Evolutionary conservation across 1,139 yeast genomes (phyloP), one percentile per base, ranked within the genome.

Genomic region (Hanseniaspora sp.): DNA sequence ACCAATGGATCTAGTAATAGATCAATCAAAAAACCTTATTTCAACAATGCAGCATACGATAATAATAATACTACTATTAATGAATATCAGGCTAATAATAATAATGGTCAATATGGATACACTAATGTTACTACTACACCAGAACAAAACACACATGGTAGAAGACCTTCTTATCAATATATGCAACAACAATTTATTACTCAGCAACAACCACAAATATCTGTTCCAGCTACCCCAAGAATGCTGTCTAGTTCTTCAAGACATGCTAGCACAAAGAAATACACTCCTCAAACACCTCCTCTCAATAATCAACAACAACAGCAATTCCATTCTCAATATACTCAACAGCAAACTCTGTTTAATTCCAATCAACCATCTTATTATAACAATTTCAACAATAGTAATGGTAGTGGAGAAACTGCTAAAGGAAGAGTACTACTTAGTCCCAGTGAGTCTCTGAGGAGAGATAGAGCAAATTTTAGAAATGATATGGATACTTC

Each of bases 161-260:
- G 37, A 29, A 41, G 53, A 42, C 35, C 59, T 28, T 35, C 47
- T 3, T 37, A 43, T 9, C 46, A 43, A 13, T 40, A 40, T 13
- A 13, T n/a, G n/a, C n/a, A n/a, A n/a, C n/a, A n/a, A n/a, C n/a
- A n/a, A n/a, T n/a, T n/a, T n/a, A n/a, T 37, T 3, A 31, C 45
- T 6, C 30, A 31, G 11, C 46, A 38, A 30, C 40, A 38, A 11
- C 53, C 49, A 3, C 47, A 54, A 31, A 44, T 37, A 12, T 48
- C 49, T 18, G 48, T 54, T 48, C 88, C 87, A 1, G 90, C 90
- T 3, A 82, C 90, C 1, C 85, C 88, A n/a, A 71, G 90, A 61
- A 83, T 83, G 92, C 70, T 83, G 29, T 51, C 54, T 5, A 39
- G 38, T 13, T 51, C 54, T n/a, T 51, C 43, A 13, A 51, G 48